Evolutionary conservation across 108 stramenopile genomes (phyloP).

Genomic region (Nitzschia inconspicua): DNA sequence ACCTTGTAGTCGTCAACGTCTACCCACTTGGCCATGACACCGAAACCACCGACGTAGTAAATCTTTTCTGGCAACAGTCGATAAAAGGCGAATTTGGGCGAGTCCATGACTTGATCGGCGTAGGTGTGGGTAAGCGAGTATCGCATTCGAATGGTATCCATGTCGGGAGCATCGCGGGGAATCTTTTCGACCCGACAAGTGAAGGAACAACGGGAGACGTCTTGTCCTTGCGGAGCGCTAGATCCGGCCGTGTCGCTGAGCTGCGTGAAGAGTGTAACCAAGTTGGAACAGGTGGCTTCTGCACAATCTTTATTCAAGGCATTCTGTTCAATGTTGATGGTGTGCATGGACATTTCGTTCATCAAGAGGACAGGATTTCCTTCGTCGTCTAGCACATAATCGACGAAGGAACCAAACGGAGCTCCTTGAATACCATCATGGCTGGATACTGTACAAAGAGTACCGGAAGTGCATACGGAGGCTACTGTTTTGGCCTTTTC

Average conservation of each 20-base stretch:
- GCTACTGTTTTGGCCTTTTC: conserved; percentile 88
- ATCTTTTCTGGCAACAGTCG: conserved; percentile 80
- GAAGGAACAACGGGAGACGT: conserved; percentile 91
- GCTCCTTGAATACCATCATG: conserved; percentile 81
- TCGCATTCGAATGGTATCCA: conserved; percentile 83
- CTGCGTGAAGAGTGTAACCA: conserved; percentile 84
- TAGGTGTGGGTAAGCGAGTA: conserved; percentile 92
- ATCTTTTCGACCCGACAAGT: conserved; percentile 82
- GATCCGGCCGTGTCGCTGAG: conserved; percentile 23
- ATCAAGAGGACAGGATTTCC: conserved; percentile 95
- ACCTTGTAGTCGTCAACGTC: conserved; percentile 78
- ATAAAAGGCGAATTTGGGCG: conserved; percentile 92
- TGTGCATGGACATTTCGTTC: conserved; percentile 94
- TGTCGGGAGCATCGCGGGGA: conserved; percentile 59
- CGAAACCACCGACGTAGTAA: conserved; percentile 97
- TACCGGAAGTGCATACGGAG: conserved; percentile 81
- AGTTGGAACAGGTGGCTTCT: conserved; percentile 14
- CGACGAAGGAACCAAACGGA: conserved; percentile 95
- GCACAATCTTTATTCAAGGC: conserved; percentile 7
- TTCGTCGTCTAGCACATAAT: conserved; percentile 93
- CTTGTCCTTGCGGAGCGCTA: conserved; percentile 73
- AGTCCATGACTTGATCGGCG: conserved; percentile 94
- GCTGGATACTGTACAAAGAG: conserved; percentile 77
- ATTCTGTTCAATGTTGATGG: conserved; percentile 78
- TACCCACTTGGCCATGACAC: conserved; percentile 93